A percentile compares a stretch with the other conserved stretches of the same genome.
phyloP scores from a whole-genome alignment of 371 early-diverging fungal genomes.

The Mucor lusitanicus region DNA sequence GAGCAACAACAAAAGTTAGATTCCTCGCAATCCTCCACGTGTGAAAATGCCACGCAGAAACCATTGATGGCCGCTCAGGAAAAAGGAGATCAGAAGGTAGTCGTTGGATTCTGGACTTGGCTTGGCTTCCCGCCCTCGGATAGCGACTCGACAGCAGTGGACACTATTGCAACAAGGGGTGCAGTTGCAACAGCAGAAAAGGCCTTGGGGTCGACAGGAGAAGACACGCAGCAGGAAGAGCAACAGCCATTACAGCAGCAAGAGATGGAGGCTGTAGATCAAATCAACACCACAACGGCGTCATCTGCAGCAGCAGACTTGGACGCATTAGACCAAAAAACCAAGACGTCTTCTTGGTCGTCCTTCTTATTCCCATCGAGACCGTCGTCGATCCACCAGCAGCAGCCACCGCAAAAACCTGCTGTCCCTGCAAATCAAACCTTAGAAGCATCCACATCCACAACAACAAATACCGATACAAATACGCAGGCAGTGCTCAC shows the following conservation, averaged over 20 bases:
- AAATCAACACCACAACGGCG: not conserved
- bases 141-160: not conserved
- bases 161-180: not conserved
- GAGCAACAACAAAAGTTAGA: not conserved
- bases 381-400: not conserved
- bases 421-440: not conserved
- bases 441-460: not conserved
- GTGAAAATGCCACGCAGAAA: not conserved
- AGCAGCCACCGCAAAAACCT: not conserved
- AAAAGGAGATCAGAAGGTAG: not conserved
- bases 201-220: not conserved
- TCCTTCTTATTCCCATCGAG: conserved; percentile 6
- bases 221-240: not conserved
- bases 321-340: not conserved
- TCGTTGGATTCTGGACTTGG: conserved; percentile 11
- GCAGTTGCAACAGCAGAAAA: conserved; percentile 1
- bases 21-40: conserved; percentile 9
- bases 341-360: conserved; percentile 5
- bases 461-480: not conserved
- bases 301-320: not conserved
- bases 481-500: not conserved
- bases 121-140: conserved; percentile 10
- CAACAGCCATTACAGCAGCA: not conserved
- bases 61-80: not conserved
- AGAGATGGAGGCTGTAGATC: not conserved